Base-by-base conservation (phyloP, 768 basidiomycete species). In the Leucocoprinus sp. region DNA sequence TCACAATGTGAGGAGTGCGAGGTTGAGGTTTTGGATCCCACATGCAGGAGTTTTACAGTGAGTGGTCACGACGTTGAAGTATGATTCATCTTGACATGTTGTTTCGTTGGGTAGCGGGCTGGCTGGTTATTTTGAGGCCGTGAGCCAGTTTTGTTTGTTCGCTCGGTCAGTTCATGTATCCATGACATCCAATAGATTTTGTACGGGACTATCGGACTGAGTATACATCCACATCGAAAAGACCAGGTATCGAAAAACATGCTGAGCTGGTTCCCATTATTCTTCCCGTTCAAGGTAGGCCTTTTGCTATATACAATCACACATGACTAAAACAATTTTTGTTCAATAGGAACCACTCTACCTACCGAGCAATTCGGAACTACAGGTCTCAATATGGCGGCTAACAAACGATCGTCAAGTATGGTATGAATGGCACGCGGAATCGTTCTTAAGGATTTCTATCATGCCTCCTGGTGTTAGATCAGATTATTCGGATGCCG, bases 381-480 rank as follows among this genome's bases (percentile, higher is more conserved):
- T 99, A 9, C 85, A 90, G 49, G 89, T 97, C 3, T 86, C 86
- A 18, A 78, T 99, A 21, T 99, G 96, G 93, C 82, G 96, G 19
- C 65, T 96, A 51, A 95, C 92, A 2, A 88, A 87, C 62, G 76
- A 83, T 45, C 78, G 80, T 14, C 84, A 86, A 54, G 88, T 99
- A 11, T 99, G 96, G 96, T 98, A 98, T 64, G 96, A 98, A 64
- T 99, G 96, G 96, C 83, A 86, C 57, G 93, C 92, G 0, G 93
- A 97, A 57, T 83, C 91, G 14, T 98, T 89, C 67, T 68, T 98
- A 42, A 78, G 86, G 4, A 68, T 83, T 14, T 69, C 75, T 26
- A 62, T 61, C 31, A 56, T 11, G 26, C 26, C 59, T 27, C 45
- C 63, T 18, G 57, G 61, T 4, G 48, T 61, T 12, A 59, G 60